Conservation (phyloP, 345 rosid species). For the Moricandia arvensis region DNA sequence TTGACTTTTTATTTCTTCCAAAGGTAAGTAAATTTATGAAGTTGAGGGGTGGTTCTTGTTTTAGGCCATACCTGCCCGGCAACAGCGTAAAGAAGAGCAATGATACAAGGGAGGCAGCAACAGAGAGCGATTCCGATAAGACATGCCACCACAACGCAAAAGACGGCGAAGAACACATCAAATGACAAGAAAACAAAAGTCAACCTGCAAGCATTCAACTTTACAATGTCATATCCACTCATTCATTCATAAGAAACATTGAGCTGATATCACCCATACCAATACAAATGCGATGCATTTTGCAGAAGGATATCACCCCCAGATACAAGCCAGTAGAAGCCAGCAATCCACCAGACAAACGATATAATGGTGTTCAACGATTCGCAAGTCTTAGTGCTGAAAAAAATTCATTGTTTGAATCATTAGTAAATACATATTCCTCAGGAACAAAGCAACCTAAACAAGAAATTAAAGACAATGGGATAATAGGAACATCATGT, state of each 20-base stretch:
- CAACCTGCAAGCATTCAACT: slow-evolving; percentile 47
- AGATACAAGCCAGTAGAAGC: slow-evolving; percentile 96
- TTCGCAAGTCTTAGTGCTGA: slow-evolving; percentile 83
- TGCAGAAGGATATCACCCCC: slow-evolving; percentile 73
- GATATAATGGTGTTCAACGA: slow-evolving; percentile 88
- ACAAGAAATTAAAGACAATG: background rate
- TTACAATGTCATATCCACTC: background rate
- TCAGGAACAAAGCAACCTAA: background rate
- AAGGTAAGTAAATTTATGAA: background rate
- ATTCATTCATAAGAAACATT: background rate
- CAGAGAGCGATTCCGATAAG: slow-evolving; percentile 54
- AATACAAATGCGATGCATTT: slow-evolving; percentile 75
- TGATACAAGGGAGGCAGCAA: slow-evolving; percentile 56
- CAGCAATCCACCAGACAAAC: slow-evolving; percentile 96
- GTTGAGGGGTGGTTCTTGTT: background rate
- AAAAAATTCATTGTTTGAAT: slow-evolving; percentile 11
- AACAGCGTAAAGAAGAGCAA: slow-evolving; percentile 58
- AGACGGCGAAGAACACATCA: slow-evolving; percentile 63
- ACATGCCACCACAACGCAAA: slow-evolving; percentile 60
- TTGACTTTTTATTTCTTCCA: background rate
- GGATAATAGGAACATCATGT: background rate
- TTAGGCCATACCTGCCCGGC: slow-evolving; percentile 28
- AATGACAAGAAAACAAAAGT: slow-evolving; percentile 62
- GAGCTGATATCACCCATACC: slow-evolving; percentile 45
- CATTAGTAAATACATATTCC: background rate